Percentiles rank a stretch among this genome's conserved stretches.
Conservation (phyloP, 2,329 filamentous ascomycete genomes). For the Tolypocladium capitatum region DNA sequence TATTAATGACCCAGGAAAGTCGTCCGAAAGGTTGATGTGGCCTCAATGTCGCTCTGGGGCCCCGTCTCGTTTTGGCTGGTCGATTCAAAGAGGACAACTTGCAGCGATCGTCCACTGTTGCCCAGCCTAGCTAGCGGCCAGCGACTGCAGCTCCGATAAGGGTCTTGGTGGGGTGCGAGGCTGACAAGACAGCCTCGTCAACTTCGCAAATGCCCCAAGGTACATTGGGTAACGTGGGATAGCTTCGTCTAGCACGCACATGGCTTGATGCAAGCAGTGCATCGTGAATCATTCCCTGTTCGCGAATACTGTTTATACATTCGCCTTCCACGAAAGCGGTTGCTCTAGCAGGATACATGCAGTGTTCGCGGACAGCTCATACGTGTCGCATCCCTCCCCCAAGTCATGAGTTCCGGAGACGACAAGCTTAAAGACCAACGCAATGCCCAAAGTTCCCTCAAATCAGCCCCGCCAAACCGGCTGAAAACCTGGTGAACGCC, state of each 20-base stretch:
- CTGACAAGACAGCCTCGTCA: not conserved
- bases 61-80: not conserved
- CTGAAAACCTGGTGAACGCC: conserved; percentile 20
- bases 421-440: conserved; percentile 6
- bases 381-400: not conserved
- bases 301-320: conserved; percentile 1
- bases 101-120: conserved; percentile 8
- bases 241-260: not conserved
- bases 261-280: not conserved
- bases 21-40: conserved; percentile 19
- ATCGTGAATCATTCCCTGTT: not conserved
- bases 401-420: not conserved
- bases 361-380: not conserved
- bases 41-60: conserved; percentile 12
- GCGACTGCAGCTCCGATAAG: conserved; percentile 4
- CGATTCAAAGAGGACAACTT: conserved; percentile 24
- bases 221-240: not conserved
- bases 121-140: too few species aligned
- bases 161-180: not conserved
- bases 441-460: conserved; percentile 15
- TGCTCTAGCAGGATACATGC: not conserved
- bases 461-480: conserved; percentile 13
- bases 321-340: not conserved
- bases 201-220: too few species aligned
- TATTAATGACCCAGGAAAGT: not conserved